Conservation (phyloP, 768 basidiomycete species). For the Butyriboletus loyo region DNA sequence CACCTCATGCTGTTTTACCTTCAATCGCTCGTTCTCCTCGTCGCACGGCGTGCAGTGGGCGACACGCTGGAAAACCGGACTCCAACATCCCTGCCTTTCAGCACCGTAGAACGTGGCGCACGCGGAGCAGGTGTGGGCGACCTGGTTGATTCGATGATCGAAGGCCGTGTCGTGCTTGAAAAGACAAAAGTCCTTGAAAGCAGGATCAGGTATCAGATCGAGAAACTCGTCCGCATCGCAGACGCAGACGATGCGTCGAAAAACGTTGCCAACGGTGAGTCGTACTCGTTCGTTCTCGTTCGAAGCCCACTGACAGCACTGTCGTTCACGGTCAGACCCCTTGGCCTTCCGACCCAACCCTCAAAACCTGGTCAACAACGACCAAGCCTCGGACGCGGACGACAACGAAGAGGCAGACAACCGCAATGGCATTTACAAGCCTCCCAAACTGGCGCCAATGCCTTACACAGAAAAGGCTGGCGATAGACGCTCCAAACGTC, state of each 20-base stretch:
- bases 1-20: constrained; percentile 81
- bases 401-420: constrained; percentile 14
- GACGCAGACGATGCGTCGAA: constrained; percentile 60
- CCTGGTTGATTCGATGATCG: constrained; percentile 74
- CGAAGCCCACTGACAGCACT: background rate
- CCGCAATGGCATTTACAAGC: constrained; percentile 65
- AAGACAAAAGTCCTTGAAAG: constrained; percentile 82
- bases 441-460: constrained; percentile 85
- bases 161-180: constrained; percentile 81
- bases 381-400: constrained; percentile 30
- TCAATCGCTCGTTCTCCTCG: constrained; percentile 74
- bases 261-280: constrained; percentile 57
- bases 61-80: constrained; percentile 55
- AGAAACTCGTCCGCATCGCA: constrained; percentile 82
- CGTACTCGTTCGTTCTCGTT: background rate
- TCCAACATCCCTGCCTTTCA: constrained; percentile 51
- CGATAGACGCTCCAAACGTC: constrained; percentile 45
- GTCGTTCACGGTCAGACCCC: constrained; percentile 56
- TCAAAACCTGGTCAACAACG: constrained; percentile 55
- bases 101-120: constrained; percentile 43
- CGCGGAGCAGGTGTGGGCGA: constrained; percentile 69
- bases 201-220: constrained; percentile 93
- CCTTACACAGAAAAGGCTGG: constrained; percentile 67
- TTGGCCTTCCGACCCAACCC: constrained; percentile 92
- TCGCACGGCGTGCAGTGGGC: constrained; percentile 66